Evolutionary conservation across 371 early-diverging fungal species (phyloP).

Genomic region (Chytridiales sp.): DNA sequence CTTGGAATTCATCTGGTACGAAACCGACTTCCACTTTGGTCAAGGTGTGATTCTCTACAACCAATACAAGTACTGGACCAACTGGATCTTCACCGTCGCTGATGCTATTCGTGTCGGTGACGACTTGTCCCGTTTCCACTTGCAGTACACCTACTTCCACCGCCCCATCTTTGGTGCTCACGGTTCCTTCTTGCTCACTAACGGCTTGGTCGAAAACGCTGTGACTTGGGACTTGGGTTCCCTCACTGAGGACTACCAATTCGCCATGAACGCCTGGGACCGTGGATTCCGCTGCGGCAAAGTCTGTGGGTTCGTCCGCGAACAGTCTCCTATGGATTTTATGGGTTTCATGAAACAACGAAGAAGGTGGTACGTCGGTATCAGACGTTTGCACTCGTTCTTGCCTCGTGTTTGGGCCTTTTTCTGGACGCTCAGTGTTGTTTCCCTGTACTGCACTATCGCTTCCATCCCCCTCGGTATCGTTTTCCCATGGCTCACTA

Average conservation of each 20-base stretch:
- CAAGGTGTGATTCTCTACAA: constrained; percentile 58
- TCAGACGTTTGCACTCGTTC: constrained; percentile 45
- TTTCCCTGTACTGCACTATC: constrained; percentile 44
- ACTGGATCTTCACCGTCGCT: constrained; percentile 54
- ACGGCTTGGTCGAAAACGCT: constrained; percentile 55
- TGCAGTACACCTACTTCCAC: constrained; percentile 55
- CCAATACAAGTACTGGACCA: constrained; percentile 54
- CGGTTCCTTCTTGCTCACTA: constrained; percentile 54
- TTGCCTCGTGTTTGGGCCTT: constrained; percentile 50
- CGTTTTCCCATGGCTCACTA: constrained; percentile 21
- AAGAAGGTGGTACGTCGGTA: constrained; percentile 55
- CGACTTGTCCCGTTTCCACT: constrained; percentile 51
- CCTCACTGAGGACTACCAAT: constrained; percentile 55
- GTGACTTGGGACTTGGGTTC: constrained; percentile 58
- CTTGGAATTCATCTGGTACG: constrained; percentile 55
- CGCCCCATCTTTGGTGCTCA: constrained; percentile 55
- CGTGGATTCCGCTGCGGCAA: constrained; percentile 52
- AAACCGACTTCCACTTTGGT: constrained; percentile 49
- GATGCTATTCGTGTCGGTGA: constrained; percentile 59
- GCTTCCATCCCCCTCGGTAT: constrained; percentile 47
- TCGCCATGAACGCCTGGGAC: constrained; percentile 50
- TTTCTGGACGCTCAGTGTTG: constrained; percentile 53
- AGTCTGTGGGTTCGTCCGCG: constrained; percentile 49
- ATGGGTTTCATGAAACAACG: constrained; percentile 56
- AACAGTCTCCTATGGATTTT: constrained; percentile 49